A percentile compares a stretch with the other conserved stretches of the same genome.
Evolutionary conservation across 2,329 filamentous ascomycete species (phyloP).

Genomic region (Colletotrichum sp.): DNA sequence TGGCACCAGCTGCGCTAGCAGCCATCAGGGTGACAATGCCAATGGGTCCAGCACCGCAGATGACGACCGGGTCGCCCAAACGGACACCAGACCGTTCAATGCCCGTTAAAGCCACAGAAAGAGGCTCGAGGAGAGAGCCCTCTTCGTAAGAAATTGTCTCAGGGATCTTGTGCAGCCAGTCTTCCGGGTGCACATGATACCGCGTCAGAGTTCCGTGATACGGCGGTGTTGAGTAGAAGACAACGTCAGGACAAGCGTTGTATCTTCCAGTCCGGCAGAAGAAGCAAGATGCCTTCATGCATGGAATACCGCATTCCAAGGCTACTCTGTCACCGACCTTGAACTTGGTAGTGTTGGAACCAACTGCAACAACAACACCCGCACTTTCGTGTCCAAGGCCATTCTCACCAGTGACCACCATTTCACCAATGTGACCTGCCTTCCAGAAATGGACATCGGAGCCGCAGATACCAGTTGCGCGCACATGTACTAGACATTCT

Average conservation of each 20-base stretch:
- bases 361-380: constrained; percentile 1
- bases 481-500: constrained; percentile 62
- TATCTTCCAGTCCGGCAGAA: constrained; percentile 41
- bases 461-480: constrained; percentile 74
- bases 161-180: constrained; percentile 43
- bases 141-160: constrained; percentile 41
- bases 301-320: constrained; percentile 34
- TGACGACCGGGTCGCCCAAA: constrained; percentile 41
- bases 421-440: constrained; percentile 37
- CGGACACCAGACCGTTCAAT: constrained; percentile 41
- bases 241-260: constrained; percentile 43
- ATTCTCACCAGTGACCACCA: constrained; percentile 31
- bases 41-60: constrained; percentile 40
- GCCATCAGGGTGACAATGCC: constrained; percentile 42
- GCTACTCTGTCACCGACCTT: background rate
- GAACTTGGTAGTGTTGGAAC: background rate
- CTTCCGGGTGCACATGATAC: constrained; percentile 40
- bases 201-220: constrained; percentile 41
- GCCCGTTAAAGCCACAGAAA: constrained; percentile 50
- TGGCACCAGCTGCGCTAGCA: constrained; percentile 47
- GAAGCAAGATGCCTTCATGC: constrained; percentile 33
- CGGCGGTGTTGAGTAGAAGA: constrained; percentile 44
- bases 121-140: constrained; percentile 51
- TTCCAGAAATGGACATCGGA: constrained; percentile 42
- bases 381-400: constrained; percentile 17